Percentiles rank a stretch among this genome's conserved stretches.
phyloP scores from a whole-genome alignment of 1,139 yeast species.

The Candida sanyaensis region DNA sequence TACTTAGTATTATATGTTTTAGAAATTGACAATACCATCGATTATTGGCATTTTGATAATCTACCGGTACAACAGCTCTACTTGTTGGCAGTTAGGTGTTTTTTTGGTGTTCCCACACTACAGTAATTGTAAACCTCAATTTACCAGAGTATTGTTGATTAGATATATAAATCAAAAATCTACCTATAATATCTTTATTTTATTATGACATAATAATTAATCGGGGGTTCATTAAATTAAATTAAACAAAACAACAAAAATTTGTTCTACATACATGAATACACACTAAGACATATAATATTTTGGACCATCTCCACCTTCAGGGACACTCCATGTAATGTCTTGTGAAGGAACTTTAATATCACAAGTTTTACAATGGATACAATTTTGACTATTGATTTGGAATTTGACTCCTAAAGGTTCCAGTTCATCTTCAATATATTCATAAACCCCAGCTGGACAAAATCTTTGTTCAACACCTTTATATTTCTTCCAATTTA shows the following conservation, averaged over 20 bases:
- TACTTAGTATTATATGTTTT: too few relatives aligned
- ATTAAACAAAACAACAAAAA: too few relatives aligned
- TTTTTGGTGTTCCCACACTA: too few relatives aligned
- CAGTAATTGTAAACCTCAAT: too few relatives aligned
- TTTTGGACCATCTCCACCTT: conserved; percentile 98
- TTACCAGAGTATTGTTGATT: too few relatives aligned
- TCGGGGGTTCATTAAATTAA: not conserved
- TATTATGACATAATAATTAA: not conserved
- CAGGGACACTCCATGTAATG: conserved; percentile 93
- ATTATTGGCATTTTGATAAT: too few relatives aligned
- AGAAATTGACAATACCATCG: too few relatives aligned
- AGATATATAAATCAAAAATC: too few relatives aligned
- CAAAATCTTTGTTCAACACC: conserved; percentile 93
- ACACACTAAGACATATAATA: conserved; percentile 64
- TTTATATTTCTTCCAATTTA: conserved; percentile 69
- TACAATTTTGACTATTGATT: conserved; percentile 94
- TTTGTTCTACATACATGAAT: not conserved
- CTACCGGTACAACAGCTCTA: too few relatives aligned
- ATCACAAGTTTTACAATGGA: conserved; percentile 97
- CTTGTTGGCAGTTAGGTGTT: too few relatives aligned
- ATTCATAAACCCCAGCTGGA: conserved; percentile 98
- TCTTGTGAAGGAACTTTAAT: conserved; percentile 95
- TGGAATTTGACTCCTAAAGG: conserved; percentile 76
- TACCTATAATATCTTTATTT: too few relatives aligned
- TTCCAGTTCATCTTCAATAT: conserved; percentile 65